A percentile compares a stretch with the other conserved stretches of the same genome.
phyloP scores from a whole-genome alignment of 768 basidiomycete species.

The Phaeotremella skinneri region DNA sequence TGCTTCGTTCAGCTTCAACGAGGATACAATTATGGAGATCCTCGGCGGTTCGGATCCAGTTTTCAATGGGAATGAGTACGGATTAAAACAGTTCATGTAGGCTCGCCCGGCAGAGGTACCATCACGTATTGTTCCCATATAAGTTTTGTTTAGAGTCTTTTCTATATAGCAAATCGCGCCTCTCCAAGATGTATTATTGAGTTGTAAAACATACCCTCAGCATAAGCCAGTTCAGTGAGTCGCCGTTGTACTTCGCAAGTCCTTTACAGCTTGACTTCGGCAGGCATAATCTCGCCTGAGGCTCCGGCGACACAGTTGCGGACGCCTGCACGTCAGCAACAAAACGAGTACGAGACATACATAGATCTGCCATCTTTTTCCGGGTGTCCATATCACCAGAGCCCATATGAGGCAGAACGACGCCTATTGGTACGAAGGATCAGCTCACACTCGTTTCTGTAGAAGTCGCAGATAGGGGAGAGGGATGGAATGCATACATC shows the following conservation, averaged over 20 bases:
- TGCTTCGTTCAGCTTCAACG: slow-evolving; percentile 15
- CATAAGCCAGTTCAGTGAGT: too few relatives aligned
- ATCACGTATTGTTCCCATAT: background rate
- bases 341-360: slow-evolving; percentile 19
- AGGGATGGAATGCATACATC: slow-evolving; percentile 54
- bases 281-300: slow-evolving; percentile 29
- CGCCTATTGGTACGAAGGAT: slow-evolving; percentile 55
- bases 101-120: too few relatives aligned
- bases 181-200: background rate
- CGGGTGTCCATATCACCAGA: slow-evolving; percentile 85
- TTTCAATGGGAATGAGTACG: slow-evolving; percentile 8
- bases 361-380: slow-evolving; percentile 73
- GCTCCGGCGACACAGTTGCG: slow-evolving; percentile 34
- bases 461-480: background rate
- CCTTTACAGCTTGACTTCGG: slow-evolving; percentile 32
- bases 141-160: background rate
- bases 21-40: slow-evolving; percentile 10
- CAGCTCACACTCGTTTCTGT: background rate
- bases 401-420: slow-evolving; percentile 85
- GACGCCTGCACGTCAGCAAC: background rate
- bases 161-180: background rate
- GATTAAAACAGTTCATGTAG: slow-evolving; percentile 4
- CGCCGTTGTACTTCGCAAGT: background rate
- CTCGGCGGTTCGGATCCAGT: slow-evolving; percentile 8
- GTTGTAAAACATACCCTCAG: too few relatives aligned